Conservation (phyloP, 768 basidiomycete species). For the Harrya chromipes region DNA sequence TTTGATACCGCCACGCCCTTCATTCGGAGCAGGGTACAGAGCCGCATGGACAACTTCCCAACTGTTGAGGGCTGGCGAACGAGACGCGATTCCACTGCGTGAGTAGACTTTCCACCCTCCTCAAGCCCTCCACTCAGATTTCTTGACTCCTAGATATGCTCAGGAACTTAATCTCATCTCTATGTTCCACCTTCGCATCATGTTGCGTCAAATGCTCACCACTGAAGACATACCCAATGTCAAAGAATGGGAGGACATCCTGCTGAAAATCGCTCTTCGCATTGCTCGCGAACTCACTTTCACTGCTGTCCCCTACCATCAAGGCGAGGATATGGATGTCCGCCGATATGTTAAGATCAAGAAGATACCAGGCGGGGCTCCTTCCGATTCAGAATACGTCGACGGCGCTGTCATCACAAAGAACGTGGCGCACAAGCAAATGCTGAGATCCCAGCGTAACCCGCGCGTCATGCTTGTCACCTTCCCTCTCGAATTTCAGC, state of each 20-base stretch:
- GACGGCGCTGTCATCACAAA: constrained; percentile 97
- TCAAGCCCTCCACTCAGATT: constrained; percentile 1
- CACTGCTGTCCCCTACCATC: constrained; percentile 62
- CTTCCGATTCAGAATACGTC: constrained; percentile 93
- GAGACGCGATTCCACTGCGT: constrained; percentile 88
- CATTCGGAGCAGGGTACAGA: constrained; percentile 81
- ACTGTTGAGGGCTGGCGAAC: constrained; percentile 79
- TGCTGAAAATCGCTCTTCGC: constrained; percentile 78
- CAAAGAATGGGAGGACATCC: constrained; percentile 83
- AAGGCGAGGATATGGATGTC: constrained; percentile 94
- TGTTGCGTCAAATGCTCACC: constrained; percentile 88
- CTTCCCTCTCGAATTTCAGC: constrained; percentile 91
- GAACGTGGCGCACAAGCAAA: constrained; percentile 94
- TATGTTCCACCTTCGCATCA: constrained; percentile 84
- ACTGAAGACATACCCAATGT: constrained; percentile 80
- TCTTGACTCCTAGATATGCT: constrained; percentile 53
- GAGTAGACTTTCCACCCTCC: constrained; percentile 31
- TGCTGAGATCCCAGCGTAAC: constrained; percentile 78
- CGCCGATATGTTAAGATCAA: constrained; percentile 96
- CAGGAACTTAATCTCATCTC: constrained; percentile 83
- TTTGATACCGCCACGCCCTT: constrained; percentile 73
- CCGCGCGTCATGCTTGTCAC: constrained; percentile 96
- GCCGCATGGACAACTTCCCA: constrained; percentile 58
- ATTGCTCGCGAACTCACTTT: constrained; percentile 86
- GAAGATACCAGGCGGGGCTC: constrained; percentile 92